Base-by-base conservation (phyloP, 805 yeast species). In the Candida ipomoeae region DNA sequence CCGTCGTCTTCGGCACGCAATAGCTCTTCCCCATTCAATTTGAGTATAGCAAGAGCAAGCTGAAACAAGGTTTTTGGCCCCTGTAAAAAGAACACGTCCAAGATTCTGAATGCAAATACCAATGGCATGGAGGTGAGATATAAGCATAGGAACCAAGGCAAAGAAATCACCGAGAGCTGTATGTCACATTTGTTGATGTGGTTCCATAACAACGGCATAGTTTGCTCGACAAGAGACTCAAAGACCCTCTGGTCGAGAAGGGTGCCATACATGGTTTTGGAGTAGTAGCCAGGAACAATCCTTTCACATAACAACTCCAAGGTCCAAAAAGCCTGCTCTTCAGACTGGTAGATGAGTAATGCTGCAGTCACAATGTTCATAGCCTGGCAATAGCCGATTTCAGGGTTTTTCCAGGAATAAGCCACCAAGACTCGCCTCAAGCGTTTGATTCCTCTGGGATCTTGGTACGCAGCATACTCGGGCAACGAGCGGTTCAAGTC, bases 271-370 rank as follows among this genome's bases (percentile, higher is more conserved):
- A 94, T 94, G 0, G 97, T 92, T 61, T 83, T 89, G 2, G 98
- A 91, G 63, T 94, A 94, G 67, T 94, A 94, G 0, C 99, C 99
- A 0, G 98, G 98, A 3, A 90, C 87, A 52, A 87, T 80, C 37
- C 82, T 79, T 52, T 90, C 96, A 70, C 97, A 90, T 2, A 94
- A 68, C 15, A 81, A 80, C 49, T 83, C 81, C 50, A 94, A 75
- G 51, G 92, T 82, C 98, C 98, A 94, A 63, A 89, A 94, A 0
- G 97, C 98, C 67, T 94, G 98, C 57, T 92, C 99, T 66, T 94
- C 99, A 7, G 95, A 86, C 86, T 89, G 90, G 65, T 83, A 87
- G 37, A 86, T 86, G 46, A 87, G 69, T 48, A 87, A 66, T 0
- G 89, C 91, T 1, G 96, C 96, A 1, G 81, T 83, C 7, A 87